phyloP scores from a whole-genome alignment of 176 grass and related monocot species.

The Urochloa ruziziensis region DNA sequence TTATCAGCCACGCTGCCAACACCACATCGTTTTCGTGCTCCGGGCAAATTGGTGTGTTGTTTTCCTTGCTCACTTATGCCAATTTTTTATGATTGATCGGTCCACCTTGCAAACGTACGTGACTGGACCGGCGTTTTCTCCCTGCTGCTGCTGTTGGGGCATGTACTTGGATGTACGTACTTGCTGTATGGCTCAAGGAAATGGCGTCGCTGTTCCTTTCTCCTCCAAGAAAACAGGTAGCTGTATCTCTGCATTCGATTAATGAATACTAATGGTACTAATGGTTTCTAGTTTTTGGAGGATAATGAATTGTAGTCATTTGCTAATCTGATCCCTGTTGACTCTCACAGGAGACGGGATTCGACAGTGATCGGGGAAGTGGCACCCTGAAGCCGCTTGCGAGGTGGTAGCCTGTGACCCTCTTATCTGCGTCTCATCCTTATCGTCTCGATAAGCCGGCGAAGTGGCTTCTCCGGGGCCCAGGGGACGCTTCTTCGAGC shows the following conservation, averaged over 20 bases:
- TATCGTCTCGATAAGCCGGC: constrained; percentile 21
- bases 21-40: constrained; percentile 13
- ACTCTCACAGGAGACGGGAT: background rate
- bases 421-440: constrained; percentile 20
- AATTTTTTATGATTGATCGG: background rate
- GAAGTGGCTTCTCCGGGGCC: constrained; percentile 1
- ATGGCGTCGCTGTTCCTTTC: background rate
- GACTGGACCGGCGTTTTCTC: background rate
- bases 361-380: constrained; percentile 9
- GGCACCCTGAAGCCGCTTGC: constrained; percentile 2
- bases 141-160: background rate
- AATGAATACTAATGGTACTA: background rate
- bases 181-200: background rate
- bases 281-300: too few relatives aligned
- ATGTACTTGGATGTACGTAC: background rate
- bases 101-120: background rate
- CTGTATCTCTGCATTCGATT: background rate
- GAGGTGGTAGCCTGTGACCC: background rate
- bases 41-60: background rate
- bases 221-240: background rate
- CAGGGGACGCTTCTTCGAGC: background rate
- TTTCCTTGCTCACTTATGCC: background rate
- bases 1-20: background rate
- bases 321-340: background rate
- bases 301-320: background rate